A percentile compares a stretch with the other conserved stretches of the same genome.
Evolutionary conservation across 768 basidiomycete species (phyloP).

Genomic region (Auricularia sp.): DNA sequence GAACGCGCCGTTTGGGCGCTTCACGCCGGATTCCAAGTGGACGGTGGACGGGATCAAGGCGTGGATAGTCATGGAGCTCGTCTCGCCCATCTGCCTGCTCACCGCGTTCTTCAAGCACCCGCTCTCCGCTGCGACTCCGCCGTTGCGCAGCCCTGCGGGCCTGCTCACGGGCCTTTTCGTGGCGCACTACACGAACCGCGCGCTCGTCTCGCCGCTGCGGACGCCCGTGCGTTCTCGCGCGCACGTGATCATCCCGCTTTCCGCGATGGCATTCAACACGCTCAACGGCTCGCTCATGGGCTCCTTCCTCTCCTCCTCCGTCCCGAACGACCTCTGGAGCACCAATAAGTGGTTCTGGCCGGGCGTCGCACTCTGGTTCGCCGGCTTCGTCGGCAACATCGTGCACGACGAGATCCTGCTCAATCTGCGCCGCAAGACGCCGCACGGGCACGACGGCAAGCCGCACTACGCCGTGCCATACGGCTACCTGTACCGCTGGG

Average conservation of each 20-base stretch:
- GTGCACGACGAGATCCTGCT: conserved; percentile 85
- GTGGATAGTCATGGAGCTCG: conserved; percentile 75
- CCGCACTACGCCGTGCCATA: conserved; percentile 72
- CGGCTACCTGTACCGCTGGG: conserved; percentile 60
- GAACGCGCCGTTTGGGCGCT: conserved; percentile 76
- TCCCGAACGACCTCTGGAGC: conserved; percentile 32
- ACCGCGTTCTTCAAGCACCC: conserved; percentile 39
- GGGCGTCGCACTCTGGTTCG: conserved; percentile 56
- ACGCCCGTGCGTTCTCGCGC: conserved; percentile 70
- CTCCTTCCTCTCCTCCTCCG: conserved; percentile 52
- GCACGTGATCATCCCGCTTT: conserved; percentile 53
- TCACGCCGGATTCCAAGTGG: conserved; percentile 30
- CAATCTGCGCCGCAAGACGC: conserved; percentile 60
- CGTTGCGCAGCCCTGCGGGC: conserved; percentile 28
- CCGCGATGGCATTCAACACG: conserved; percentile 54
- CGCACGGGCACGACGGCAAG: conserved; percentile 9
- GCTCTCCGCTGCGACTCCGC: conserved; percentile 21
- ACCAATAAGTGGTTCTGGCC: conserved; percentile 38
- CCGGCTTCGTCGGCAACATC: conserved; percentile 71
- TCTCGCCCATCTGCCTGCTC: conserved; percentile 48
- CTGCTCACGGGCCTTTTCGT: conserved; percentile 52
- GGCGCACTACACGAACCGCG: conserved; percentile 75
- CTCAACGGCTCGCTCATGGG: conserved; percentile 65
- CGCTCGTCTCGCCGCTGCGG: conserved; percentile 67
- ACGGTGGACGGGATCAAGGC: conserved; percentile 24